Conservation (phyloP, 2,329 filamentous ascomycete species). For the Colletotrichum sublineola region DNA sequence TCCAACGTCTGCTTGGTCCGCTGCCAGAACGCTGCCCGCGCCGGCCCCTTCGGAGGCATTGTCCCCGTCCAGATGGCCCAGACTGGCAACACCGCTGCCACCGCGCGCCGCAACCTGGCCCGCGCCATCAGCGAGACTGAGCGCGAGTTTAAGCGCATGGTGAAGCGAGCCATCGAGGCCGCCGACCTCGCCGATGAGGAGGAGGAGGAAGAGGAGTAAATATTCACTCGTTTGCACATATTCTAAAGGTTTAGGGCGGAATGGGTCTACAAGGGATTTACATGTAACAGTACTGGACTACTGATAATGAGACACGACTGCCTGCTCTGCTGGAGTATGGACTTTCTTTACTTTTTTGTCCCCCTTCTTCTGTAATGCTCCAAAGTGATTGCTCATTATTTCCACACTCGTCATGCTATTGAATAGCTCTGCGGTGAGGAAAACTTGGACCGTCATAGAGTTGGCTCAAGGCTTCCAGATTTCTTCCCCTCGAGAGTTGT, state of each 20-base stretch:
- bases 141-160: slow-evolving; percentile 41
- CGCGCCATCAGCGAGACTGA: slow-evolving; percentile 38
- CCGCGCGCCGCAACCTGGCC: slow-evolving; percentile 40
- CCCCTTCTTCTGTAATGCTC: no score
- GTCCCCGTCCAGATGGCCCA: slow-evolving; percentile 46
- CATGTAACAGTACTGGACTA: slow-evolving; percentile 40
- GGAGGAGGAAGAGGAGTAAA: slow-evolving; percentile 38
- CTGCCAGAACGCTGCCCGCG: slow-evolving; percentile 67
- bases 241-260: slow-evolving; percentile 31
- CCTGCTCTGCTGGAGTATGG: slow-evolving; percentile 42
- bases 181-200: slow-evolving; percentile 14
- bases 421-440: not conserved
- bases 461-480: not conserved
- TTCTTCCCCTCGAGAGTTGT: not conserved
- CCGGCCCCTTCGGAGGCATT: slow-evolving; percentile 68
- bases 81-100: slow-evolving; percentile 36
- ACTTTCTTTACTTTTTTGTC: slow-evolving; percentile 13
- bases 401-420: not conserved
- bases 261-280: slow-evolving; percentile 26
- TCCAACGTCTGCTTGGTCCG: slow-evolving; percentile 70
- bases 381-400: no score
- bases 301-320: slow-evolving; percentile 41
- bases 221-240: slow-evolving; percentile 26
- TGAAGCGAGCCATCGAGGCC: slow-evolving; percentile 43
- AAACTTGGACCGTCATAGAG: not conserved